Conservation (phyloP, 176 grass and related monocot species). For the Oryza glaberrima region DNA sequence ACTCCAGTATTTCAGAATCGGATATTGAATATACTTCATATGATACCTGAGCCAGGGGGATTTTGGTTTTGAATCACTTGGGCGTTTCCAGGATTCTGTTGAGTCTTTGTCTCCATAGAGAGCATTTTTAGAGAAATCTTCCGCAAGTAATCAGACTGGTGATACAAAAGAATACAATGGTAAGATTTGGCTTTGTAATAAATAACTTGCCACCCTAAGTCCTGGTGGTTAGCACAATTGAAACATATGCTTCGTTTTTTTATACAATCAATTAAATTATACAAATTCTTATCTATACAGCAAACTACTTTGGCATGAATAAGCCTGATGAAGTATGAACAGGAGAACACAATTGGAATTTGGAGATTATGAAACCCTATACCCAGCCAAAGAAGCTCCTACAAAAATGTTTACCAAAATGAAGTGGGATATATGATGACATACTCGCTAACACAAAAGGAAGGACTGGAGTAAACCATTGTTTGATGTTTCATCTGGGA, state of each 20-base stretch:
- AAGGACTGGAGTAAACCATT: neutral
- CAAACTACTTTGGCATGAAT: slow-evolving; percentile 31
- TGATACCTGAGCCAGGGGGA: slow-evolving; percentile 56
- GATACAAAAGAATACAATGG: slow-evolving; percentile 38
- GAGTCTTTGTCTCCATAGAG: slow-evolving; percentile 82
- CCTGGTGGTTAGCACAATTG: neutral
- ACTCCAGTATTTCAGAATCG: neutral
- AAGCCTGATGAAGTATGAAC: neutral
- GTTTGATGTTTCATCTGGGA: neutral
- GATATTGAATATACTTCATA: neutral
- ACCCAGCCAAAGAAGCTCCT: slow-evolving; percentile 9
- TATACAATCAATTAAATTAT: neutral
- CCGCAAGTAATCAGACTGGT: slow-evolving; percentile 86
- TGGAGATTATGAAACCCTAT: neutral
- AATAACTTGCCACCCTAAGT: neutral
- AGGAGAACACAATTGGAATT: slow-evolving; percentile 14
- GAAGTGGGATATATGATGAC: slow-evolving; percentile 6
- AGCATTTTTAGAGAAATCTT: slow-evolving; percentile 92
- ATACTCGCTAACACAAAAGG: neutral
- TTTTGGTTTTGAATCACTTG: slow-evolving; percentile 65
- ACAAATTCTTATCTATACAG: slow-evolving; percentile 19
- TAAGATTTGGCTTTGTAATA: slow-evolving; percentile 17
- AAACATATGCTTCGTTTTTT: slow-evolving; percentile 29
- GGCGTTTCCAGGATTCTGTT: slow-evolving; percentile 54
- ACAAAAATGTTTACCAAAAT: neutral